Percentiles rank a stretch among this genome's conserved stretches.
These are phyloP conservation scores for Beta lomatogona DNA, from an alignment of 179 eudicot genomes.

Conservation along the genomic window DNA sequence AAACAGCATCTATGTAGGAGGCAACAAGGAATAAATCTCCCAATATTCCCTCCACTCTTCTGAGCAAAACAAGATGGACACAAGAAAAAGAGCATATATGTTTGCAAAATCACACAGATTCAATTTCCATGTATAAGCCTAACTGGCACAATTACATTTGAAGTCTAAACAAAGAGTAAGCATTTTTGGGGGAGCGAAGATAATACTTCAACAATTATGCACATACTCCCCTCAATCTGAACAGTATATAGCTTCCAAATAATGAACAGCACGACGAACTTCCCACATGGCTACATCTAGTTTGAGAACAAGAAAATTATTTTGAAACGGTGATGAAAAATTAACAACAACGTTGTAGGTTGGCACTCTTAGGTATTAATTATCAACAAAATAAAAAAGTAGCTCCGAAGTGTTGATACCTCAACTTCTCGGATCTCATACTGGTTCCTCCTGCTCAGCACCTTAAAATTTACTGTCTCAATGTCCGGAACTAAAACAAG, in stretches of 20 bases:
- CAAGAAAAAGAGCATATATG: not conserved
- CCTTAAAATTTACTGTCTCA: constrained; percentile 71
- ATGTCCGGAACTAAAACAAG: constrained; percentile 74
- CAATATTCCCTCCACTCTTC: not conserved
- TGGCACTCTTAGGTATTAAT: not conserved
- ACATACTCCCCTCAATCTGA: not conserved
- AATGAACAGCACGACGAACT: not conserved
- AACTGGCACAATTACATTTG: not conserved
- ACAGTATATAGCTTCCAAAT: not conserved
- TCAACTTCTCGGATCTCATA: constrained; percentile 95
- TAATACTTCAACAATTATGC: not conserved
- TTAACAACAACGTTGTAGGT: not conserved
- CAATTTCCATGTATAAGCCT: not conserved
- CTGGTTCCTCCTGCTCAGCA: constrained; percentile 56
- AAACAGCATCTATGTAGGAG: not conserved
- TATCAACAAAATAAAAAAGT: not conserved
- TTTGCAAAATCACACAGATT: constrained; percentile 3
- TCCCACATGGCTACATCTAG: not conserved
- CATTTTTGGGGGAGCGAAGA: not conserved
- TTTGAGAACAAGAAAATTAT: not conserved
- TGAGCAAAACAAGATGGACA: not conserved
- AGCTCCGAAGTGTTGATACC: constrained; percentile 40
- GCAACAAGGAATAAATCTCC: not conserved
- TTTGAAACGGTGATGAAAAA: not conserved
- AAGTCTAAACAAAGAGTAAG: not conserved